Percentiles rank a stretch among this genome's conserved stretches.
phyloP scores from a whole-genome alignment of 1,284 basidiomycete species.

The Cutaneotrichosporon sp. region DNA sequence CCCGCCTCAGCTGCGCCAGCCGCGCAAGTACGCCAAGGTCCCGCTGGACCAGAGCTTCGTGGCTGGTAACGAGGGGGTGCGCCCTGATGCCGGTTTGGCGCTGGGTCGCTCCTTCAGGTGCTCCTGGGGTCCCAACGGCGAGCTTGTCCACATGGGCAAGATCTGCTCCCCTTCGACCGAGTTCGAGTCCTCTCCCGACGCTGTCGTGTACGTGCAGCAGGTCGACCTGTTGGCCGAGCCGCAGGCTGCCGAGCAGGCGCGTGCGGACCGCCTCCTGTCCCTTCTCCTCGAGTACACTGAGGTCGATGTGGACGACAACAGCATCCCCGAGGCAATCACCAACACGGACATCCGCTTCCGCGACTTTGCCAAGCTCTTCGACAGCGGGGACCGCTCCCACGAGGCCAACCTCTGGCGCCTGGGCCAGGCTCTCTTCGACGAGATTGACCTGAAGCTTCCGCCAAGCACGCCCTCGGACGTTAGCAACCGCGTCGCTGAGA shows the following conservation, averaged over 20 bases:
- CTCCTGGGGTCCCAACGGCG: slow-evolving; percentile 83
- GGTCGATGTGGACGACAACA: slow-evolving; percentile 60
- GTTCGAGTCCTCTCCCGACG: slow-evolving; percentile 29
- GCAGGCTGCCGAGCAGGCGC: slow-evolving; percentile 54
- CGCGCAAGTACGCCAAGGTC: slow-evolving; percentile 46
- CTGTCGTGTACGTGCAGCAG: slow-evolving; percentile 37
- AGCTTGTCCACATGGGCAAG: slow-evolving; percentile 72
- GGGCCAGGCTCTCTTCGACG: slow-evolving; percentile 88
- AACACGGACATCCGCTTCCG: slow-evolving; percentile 68
- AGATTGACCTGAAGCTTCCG: slow-evolving; percentile 66
- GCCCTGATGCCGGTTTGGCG: slow-evolving; percentile 78
- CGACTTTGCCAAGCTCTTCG: slow-evolving; percentile 74
- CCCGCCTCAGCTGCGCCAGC: slow-evolving; percentile 61
- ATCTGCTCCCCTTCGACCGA: slow-evolving; percentile 61
- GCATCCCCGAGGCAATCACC: slow-evolving; percentile 64
- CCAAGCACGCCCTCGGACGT: slow-evolving; percentile 63
- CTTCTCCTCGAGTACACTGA: slow-evolving; percentile 76
- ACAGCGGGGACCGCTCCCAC: slow-evolving; percentile 69
- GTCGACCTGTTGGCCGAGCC: slow-evolving; percentile 34
- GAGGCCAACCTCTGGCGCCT: slow-evolving; percentile 83
- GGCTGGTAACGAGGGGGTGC: slow-evolving; percentile 63
- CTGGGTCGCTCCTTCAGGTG: slow-evolving; percentile 87
- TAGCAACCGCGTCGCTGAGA: slow-evolving; percentile 40
- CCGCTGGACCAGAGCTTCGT: slow-evolving; percentile 36
- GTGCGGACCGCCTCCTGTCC: slow-evolving; percentile 69